Conservation (phyloP, 2,329 filamentous ascomycete genomes). For the Coniella lustricola region DNA sequence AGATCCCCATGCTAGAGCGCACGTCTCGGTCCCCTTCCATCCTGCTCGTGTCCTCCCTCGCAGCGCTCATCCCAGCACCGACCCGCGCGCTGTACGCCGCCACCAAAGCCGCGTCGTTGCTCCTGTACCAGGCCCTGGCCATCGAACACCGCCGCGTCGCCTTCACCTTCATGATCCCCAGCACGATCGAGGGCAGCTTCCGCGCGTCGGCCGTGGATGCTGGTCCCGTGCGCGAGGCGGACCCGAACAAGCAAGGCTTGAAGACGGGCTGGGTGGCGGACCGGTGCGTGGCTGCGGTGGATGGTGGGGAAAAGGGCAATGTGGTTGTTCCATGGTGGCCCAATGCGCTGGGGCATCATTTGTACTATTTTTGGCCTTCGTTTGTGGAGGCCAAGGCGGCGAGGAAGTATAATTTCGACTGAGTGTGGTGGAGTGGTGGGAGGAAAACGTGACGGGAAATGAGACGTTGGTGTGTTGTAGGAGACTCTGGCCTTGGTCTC, state of each 20-base stretch:
- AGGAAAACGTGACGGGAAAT: neutral
- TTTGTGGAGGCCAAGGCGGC: slow-evolving; percentile 24
- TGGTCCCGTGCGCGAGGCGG: slow-evolving; percentile 19
- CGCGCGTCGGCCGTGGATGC: slow-evolving; percentile 27
- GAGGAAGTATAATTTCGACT: slow-evolving; percentile 26
- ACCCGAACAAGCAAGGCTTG: slow-evolving; percentile 25
- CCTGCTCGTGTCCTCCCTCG: slow-evolving; percentile 13
- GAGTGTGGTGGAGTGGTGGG: neutral
- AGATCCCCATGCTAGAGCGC: slow-evolving; percentile 25
- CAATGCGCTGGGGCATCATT: slow-evolving; percentile 23
- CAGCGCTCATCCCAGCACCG: slow-evolving; percentile 26
- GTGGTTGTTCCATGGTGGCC: slow-evolving; percentile 27
- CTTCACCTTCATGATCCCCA: slow-evolving; percentile 25
- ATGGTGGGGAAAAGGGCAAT: slow-evolving; percentile 21
- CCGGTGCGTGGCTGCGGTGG: slow-evolving; percentile 24
- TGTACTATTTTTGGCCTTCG: slow-evolving; percentile 26
- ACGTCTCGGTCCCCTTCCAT: slow-evolving; percentile 20
- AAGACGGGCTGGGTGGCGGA: slow-evolving; percentile 24
- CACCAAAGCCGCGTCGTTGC: slow-evolving; percentile 27
- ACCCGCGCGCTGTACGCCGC: slow-evolving; percentile 28
- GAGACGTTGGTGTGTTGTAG: too few relatives aligned
- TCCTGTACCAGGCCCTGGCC: slow-evolving; percentile 27
- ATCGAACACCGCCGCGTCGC: slow-evolving; percentile 27
- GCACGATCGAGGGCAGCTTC: slow-evolving; percentile 29
- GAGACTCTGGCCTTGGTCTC: too few relatives aligned